Conservation (phyloP, 2,329 filamentous ascomycete genomes). For the Alternaria viburni region DNA sequence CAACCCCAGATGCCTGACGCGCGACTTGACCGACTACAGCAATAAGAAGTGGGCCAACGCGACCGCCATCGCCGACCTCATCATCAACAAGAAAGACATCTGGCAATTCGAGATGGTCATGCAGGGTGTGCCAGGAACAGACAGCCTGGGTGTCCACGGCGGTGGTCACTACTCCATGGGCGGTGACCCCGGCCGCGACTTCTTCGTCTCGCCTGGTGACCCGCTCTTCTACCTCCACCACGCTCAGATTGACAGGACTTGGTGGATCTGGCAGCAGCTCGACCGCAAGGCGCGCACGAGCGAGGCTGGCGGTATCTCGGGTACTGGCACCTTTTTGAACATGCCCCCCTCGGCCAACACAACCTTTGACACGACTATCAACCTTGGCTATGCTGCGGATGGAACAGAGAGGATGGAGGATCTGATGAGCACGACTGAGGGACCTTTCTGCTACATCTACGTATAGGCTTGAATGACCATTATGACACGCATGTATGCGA, state of each 20-base stretch:
- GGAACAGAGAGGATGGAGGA: conserved; percentile 29
- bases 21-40: conserved; percentile 30
- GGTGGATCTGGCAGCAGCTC: conserved; percentile 50
- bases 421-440: conserved; percentile 41
- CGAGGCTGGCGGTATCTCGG: conserved; percentile 42
- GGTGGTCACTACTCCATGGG: conserved; percentile 54
- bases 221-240: conserved; percentile 58
- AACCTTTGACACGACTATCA: conserved; percentile 53
- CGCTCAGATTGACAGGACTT: conserved; percentile 52
- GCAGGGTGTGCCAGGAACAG: conserved; percentile 35
- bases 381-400: conserved; percentile 47
- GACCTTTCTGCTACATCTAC: conserved; percentile 46
- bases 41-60: conserved; percentile 34
- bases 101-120: conserved; percentile 40
- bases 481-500: neutral
- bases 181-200: conserved; percentile 47
- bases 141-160: conserved; percentile 39
- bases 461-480: conserved; percentile 13
- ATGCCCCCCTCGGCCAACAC: conserved; percentile 52
- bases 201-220: conserved; percentile 37
- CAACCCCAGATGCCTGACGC: conserved; percentile 37
- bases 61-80: conserved; percentile 26
- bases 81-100: conserved; percentile 31
- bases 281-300: conserved; percentile 45
- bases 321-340: conserved; percentile 56